These are phyloP conservation scores for Agaricus subrufescens DNA, from an alignment of 768 basidiomycete species.

Conservation along the genomic window DNA sequence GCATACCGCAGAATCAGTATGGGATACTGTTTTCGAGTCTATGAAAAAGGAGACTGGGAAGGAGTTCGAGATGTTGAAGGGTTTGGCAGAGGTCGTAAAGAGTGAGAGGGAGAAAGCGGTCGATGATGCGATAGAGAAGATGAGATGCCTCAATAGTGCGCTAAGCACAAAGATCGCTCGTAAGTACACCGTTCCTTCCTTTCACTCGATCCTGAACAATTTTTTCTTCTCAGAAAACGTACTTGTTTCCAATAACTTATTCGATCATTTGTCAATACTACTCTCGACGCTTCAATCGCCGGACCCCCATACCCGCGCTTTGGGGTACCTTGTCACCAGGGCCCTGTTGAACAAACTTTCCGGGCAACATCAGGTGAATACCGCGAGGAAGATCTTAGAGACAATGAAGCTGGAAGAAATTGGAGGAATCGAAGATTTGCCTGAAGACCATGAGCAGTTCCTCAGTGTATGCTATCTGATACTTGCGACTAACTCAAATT, in stretches of 20 bases:
- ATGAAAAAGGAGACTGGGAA: slow-evolving; percentile 13
- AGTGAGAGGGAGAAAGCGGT: slow-evolving; percentile 26
- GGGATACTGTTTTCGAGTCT: slow-evolving; percentile 57
- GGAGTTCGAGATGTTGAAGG: slow-evolving; percentile 45
- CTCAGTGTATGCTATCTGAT: slow-evolving; percentile 24
- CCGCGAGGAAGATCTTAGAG: slow-evolving; percentile 44
- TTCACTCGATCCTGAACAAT: not conserved
- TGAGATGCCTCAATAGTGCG: slow-evolving; percentile 48
- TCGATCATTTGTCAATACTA: slow-evolving; percentile 41
- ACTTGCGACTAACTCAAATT: not conserved
- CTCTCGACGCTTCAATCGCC: slow-evolving; percentile 45
- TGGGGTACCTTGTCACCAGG: slow-evolving; percentile 63
- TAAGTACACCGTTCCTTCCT: slow-evolving; percentile 23
- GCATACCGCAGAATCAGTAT: slow-evolving; percentile 60
- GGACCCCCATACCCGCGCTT: slow-evolving; percentile 46
- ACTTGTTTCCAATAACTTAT: slow-evolving; percentile 40
- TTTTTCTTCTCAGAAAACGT: slow-evolving; percentile 52
- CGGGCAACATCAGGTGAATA: slow-evolving; percentile 53
- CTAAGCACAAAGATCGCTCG: slow-evolving; percentile 65
- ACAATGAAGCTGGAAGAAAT: slow-evolving; percentile 42
- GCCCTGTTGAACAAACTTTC: slow-evolving; percentile 51
- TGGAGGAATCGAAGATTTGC: slow-evolving; percentile 39
- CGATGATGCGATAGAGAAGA: slow-evolving; percentile 32
- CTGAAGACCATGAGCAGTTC: slow-evolving; percentile 20
- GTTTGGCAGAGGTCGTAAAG: slow-evolving; percentile 45